Conservation (phyloP, 1,284 basidiomycete genomes). For the Schizophyllum commune region DNA sequence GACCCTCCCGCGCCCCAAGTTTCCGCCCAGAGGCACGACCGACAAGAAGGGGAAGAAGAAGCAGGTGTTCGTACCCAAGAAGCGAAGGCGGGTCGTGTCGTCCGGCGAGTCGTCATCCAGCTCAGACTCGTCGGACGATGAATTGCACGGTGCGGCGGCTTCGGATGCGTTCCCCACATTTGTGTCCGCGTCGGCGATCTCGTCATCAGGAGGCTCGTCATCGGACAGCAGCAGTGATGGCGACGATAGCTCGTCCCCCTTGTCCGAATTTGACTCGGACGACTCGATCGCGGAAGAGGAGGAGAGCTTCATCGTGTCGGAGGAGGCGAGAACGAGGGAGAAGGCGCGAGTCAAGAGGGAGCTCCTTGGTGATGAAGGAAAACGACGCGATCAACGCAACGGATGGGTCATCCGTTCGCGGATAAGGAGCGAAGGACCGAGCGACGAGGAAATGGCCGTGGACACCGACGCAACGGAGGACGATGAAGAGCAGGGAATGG, state of each 20-base stretch:
- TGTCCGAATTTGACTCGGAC: conserved; percentile 43
- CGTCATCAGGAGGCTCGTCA: conserved; percentile 29
- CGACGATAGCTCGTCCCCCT: conserved; percentile 25
- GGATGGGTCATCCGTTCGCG: conserved; percentile 64
- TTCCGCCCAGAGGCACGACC: conserved; percentile 31
- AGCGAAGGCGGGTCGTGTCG: conserved; percentile 24
- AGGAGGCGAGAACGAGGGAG: conserved; percentile 32
- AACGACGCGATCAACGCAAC: conserved; percentile 39
- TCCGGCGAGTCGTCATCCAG: conserved; percentile 28
- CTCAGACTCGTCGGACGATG: conserved; percentile 17
- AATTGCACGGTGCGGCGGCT: conserved; percentile 29
- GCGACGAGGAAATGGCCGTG: conserved; percentile 49
- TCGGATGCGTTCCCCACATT: conserved; percentile 57
- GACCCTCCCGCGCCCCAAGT: conserved; percentile 17
- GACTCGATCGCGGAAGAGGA: conserved; percentile 55
- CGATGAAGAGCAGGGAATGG: conserved; percentile 46
- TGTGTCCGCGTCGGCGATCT: conserved; percentile 52
- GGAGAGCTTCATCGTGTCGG: conserved; percentile 47
- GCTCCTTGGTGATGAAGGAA: conserved; percentile 43
- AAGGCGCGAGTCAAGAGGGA: conserved; percentile 47
- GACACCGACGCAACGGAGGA: conserved; percentile 48
- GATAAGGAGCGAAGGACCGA: conserved; percentile 56
- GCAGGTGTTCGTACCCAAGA: conserved; percentile 15
- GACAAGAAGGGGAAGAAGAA: conserved; percentile 24
- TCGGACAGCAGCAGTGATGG: conserved; percentile 21